These are phyloP conservation scores for Helichrysum umbraculigerum DNA, from an alignment of 129 eudicot species.

Conservation along the genomic window DNA sequence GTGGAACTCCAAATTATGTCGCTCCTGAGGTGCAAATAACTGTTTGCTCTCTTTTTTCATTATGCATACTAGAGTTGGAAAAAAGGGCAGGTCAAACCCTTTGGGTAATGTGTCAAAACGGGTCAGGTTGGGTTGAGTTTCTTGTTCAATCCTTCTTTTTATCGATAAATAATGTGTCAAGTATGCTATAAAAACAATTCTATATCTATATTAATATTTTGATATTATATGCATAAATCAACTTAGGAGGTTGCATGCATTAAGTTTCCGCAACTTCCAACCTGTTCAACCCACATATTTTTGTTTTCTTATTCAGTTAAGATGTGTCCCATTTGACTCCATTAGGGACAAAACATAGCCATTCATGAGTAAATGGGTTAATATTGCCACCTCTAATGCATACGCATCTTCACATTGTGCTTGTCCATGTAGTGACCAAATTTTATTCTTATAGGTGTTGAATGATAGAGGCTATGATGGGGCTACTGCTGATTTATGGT, in stretches of 20 bases:
- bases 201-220: too few species aligned
- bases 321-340: neutral
- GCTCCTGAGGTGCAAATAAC: slow-evolving; percentile 71
- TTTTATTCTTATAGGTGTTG: slow-evolving; percentile 49
- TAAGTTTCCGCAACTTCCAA: neutral
- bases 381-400: neutral
- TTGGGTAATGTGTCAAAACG: neutral
- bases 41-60: slow-evolving; percentile 18
- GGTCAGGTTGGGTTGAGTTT: neutral
- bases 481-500: slow-evolving; percentile 98
- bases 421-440: slow-evolving; percentile 8
- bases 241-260: neutral
- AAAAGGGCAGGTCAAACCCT: neutral
- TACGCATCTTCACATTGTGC: neutral
- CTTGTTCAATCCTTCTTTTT: neutral
- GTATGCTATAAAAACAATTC: neutral
- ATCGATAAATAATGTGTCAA: neutral
- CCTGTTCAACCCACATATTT: neutral
- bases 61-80: neutral
- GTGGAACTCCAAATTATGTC: slow-evolving; percentile 90
- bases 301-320: too few species aligned
- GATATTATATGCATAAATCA: neutral
- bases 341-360: neutral
- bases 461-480: slow-evolving; percentile 96
- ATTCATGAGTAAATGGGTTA: neutral